Conservation (phyloP, 176 grass and related monocot genomes). For the Oryza glumipatula region DNA sequence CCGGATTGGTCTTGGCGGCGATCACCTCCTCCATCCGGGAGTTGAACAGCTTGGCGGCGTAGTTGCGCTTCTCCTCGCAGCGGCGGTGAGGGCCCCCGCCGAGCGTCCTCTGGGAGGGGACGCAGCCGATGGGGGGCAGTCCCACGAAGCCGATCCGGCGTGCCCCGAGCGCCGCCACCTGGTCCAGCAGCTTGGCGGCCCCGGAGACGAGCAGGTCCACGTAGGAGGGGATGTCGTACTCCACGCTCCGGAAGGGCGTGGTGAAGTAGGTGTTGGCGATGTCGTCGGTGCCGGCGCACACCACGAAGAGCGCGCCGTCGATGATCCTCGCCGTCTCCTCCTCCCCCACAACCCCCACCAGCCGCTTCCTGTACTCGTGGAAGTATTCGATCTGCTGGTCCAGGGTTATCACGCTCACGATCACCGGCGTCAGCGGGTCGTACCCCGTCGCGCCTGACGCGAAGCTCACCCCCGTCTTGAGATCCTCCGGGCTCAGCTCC, state of each 20-base stretch:
- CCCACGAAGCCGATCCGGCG: conserved; percentile 59
- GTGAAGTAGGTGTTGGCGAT: conserved; percentile 88
- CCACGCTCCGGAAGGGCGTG: conserved; percentile 45
- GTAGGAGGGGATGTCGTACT: conserved; percentile 84
- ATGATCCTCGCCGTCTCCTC: conserved; percentile 52
- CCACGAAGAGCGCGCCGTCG: conserved; percentile 51
- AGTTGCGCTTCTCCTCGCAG: conserved; percentile 57
- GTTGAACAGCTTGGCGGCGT: conserved; percentile 71
- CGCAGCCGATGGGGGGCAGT: conserved; percentile 74
- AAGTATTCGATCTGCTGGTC: conserved; percentile 64
- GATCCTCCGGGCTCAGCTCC: conserved; percentile 52
- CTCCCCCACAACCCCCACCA: conserved; percentile 59
- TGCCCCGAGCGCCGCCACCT: conserved; percentile 31
- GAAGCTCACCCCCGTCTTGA: conserved; percentile 84
- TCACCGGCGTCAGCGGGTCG: conserved; percentile 68
- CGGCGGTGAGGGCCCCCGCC: conserved; percentile 46
- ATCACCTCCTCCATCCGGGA: conserved; percentile 43
- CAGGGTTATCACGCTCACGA: conserved; percentile 69
- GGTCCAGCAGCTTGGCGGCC: conserved; percentile 46
- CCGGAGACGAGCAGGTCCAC: conserved; percentile 62
- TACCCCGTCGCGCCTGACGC: conserved; percentile 80
- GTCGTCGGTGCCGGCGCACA: conserved; percentile 78
- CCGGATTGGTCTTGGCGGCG: not conserved
- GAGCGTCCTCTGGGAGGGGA: conserved; percentile 72
- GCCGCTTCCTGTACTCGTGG: conserved; percentile 60